Base-by-base conservation (phyloP, 2,329 filamentous ascomycete genomes). In the Beauveria brongniartii region DNA sequence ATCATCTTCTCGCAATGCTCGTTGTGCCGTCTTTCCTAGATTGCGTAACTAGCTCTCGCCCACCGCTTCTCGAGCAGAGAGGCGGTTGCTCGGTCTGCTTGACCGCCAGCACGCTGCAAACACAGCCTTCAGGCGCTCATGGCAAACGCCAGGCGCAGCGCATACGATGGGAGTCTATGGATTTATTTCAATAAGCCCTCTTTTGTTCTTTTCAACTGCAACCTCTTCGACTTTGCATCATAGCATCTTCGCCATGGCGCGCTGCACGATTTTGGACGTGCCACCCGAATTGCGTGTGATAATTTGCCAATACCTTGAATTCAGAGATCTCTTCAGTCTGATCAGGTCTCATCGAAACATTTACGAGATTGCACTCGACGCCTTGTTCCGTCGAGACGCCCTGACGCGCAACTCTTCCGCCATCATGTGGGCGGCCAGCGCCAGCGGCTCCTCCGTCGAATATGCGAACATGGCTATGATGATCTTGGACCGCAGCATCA, bases 381-480 rank as follows among this genome's bases (percentile, higher is more conserved):
- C 6, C 1, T 22, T 56, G 8, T 56, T 22, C 12, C 43, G 20
- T 3, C 41, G 2, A 18, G 54, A 56, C 18, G 53, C 40, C 18
- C 3, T 41, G 2, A 56, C 54, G 12, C 28, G 30, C n/a, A 59
- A 44, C 8, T 59, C 56, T 3, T 52, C 24, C 2, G 56, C 56
- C 10, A 59, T 59, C 10, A n/a, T 59, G 4, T 59, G 56, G 56
- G 56, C 56, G 1, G 56, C 56, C 24, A 40, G 40, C 24, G 56
- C 56, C 22, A 59, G 56, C 37, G 46, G 56, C 26, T 8, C 24
- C 24, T 44, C n/a, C 16, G 2, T 16, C 2, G 18, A 34, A 2
- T 24, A 52, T 9, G n/a, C 6, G 6, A 2, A 30, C 0, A 2
- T 6, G 4, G 37, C 56, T 5, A 0, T 52, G 1, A 3, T 1